phyloP scores from a whole-genome alignment of 305 asterid species.

The Fraxinus nigra region DNA sequence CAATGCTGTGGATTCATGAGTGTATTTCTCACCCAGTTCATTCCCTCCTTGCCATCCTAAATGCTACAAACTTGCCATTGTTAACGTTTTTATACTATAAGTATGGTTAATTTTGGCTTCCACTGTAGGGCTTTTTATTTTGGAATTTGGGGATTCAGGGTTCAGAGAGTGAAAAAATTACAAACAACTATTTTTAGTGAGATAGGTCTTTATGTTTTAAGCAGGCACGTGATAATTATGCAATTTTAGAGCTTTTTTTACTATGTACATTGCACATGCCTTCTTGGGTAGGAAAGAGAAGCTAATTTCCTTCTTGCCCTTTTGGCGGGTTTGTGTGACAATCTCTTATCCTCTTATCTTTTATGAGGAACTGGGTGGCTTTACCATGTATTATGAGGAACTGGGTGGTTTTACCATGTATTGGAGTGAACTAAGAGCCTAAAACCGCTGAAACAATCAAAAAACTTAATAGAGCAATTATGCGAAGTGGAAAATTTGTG shows the following conservation, averaged over 20 bases:
- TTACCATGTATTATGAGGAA: neutral
- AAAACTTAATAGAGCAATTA: neutral
- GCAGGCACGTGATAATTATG: neutral
- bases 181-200: neutral
- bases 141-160: neutral
- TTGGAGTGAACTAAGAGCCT: neutral
- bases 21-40: neutral
- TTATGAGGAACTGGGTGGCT: neutral
- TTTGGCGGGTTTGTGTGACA: neutral
- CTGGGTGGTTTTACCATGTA: neutral
- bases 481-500: neutral
- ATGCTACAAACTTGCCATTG: neutral
- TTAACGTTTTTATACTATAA: too few species aligned
- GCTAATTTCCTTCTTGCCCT: neutral
- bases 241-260: neutral
- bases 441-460: neutral
- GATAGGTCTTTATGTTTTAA: neutral
- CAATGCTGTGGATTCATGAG: too few species aligned
- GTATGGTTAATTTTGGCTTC: neutral
- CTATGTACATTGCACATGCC: neutral
- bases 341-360: neutral
- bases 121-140: neutral
- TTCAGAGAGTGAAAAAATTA: neutral
- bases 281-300: neutral
- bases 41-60: neutral